Conservation (phyloP, 495 filamentous ascomycete genomes). For the Aspergillus funiculosus region DNA sequence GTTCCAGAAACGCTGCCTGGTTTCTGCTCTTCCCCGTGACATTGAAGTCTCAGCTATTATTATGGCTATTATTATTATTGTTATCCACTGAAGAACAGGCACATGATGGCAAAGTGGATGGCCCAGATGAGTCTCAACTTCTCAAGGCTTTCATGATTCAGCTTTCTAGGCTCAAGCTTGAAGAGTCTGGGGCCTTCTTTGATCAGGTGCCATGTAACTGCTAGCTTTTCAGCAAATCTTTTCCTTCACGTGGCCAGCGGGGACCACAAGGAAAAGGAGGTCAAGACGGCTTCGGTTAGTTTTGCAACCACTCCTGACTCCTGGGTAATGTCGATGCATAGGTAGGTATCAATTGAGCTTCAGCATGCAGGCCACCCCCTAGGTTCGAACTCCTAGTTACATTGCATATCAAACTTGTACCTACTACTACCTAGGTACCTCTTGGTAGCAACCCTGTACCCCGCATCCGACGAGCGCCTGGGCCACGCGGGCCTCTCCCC, state of each 20-base stretch:
- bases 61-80: too few species aligned
- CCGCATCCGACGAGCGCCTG: conserved; percentile 23
- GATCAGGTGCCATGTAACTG: background rate
- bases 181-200: conserved; percentile 1
- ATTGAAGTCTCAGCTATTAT: background rate
- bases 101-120: conserved; percentile 11
- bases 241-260: background rate
- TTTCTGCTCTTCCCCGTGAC: background rate
- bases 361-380: too few species aligned
- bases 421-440: background rate
- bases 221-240: background rate
- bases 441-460: conserved; percentile 15
- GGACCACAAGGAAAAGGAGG: background rate
- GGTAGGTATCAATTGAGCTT: too few species aligned
- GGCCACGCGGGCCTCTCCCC: conserved; percentile 25
- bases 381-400: too few species aligned
- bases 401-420: too few species aligned
- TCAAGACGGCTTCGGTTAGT: too few species aligned
- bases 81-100: background rate
- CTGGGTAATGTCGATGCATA: too few species aligned
- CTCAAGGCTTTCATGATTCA: too few species aligned
- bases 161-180: too few species aligned
- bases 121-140: too few species aligned
- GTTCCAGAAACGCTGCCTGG: background rate
- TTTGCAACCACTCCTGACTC: too few species aligned